Evolutionary conservation across 768 basidiomycete species (phyloP), one percentile per base, ranked within the genome.

Genomic region (Trametes cubensis): DNA sequence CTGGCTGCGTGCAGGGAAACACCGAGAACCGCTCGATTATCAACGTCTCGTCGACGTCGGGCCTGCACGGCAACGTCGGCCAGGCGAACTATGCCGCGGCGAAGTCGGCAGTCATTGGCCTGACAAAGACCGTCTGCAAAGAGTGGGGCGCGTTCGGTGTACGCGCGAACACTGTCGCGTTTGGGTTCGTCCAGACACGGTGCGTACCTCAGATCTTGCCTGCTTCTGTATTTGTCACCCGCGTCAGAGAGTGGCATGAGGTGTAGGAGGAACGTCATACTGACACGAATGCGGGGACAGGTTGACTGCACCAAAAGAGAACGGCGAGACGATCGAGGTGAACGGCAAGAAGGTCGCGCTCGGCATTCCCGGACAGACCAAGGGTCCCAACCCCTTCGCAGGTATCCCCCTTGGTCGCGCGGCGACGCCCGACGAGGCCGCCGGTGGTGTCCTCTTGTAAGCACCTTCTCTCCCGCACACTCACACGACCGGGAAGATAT

Each of bases 141-240:
- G 92, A 94, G 71, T 94, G 92, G 92, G 92, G 92, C 30, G 74
- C 79, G 4, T 92, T 88, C 74, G 87, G 87, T 66, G 90, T 93
- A 21, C 88, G 92, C 52, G 88, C 88, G 26, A 93, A 94, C 77
- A 87, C 88, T 3, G 76, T 94, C 45, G 91, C 91, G 4, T 93
- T 84, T 66, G 90, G 92, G 25, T 78, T 86, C 47, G 85, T 94
- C 48, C 84, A 88, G 67, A 94, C 92, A 2, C 79, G 92, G 86
- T 89, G 62, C 60, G 73, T 67, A 20, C 30, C 34, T 26, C 21
- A 20, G n/a, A 6, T 42, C 20, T 20, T 38, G 21, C 34, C 45
- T 28, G 48, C 26, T 30, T 26, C 34, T 34, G 10, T 34, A 2
- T 11, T 10, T 34, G 34, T 34, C 10, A 6, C 10, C 34, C 10